Conservation (phyloP, 768 basidiomycete genomes). For the Coprinellus micaceus region DNA sequence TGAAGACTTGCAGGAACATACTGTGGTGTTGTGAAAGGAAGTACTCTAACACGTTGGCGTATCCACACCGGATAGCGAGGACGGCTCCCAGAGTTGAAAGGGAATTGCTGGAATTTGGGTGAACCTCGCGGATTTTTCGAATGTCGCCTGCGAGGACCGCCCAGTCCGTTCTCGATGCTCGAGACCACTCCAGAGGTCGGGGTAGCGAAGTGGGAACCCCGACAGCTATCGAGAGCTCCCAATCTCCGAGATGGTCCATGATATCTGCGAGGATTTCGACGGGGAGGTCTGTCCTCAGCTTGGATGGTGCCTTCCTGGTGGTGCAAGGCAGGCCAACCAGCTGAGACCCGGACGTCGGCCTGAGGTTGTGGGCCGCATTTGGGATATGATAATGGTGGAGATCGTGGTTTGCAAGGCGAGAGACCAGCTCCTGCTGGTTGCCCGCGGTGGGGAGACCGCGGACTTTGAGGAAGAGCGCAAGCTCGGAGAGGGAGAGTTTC, state of each 20-base stretch:
- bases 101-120: constrained; percentile 47
- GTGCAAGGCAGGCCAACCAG: neutral
- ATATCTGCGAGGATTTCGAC: constrained; percentile 75
- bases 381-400: constrained; percentile 68
- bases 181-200: constrained; percentile 66
- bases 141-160: constrained; percentile 68
- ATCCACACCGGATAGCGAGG: constrained; percentile 66
- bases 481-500: constrained; percentile 61
- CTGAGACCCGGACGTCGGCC: constrained; percentile 23
- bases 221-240: constrained; percentile 79
- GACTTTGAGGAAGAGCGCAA: constrained; percentile 71
- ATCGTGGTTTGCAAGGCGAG: constrained; percentile 72
- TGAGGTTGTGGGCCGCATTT: constrained; percentile 22
- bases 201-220: constrained; percentile 67
- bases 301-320: constrained; percentile 24
- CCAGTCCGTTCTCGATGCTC: constrained; percentile 64
- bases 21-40: constrained; percentile 62
- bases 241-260: constrained; percentile 75
- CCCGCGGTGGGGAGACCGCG: constrained; percentile 68
- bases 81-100: constrained; percentile 71
- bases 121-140: constrained; percentile 55
- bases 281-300: constrained; percentile 55
- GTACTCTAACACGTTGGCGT: constrained; percentile 72
- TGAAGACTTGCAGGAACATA: constrained; percentile 63
- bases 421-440: constrained; percentile 59